Conservation (phyloP, 208 protist genomes). For the Angomonas ambiguus region DNA sequence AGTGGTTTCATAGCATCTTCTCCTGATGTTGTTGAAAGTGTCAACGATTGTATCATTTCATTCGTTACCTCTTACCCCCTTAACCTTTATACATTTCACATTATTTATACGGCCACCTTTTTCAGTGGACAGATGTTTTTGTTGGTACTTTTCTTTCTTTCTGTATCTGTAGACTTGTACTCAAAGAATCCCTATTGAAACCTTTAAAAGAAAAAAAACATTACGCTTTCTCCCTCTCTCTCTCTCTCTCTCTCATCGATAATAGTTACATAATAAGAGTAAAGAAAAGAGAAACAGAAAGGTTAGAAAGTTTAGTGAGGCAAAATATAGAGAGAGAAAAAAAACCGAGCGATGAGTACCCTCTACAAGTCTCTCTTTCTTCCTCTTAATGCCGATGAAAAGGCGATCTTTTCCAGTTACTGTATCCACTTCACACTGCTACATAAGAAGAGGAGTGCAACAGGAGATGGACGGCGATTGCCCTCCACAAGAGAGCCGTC, state of each 20-base stretch:
- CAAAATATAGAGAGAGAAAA: slow-evolving; percentile 2
- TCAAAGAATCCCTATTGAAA: not conserved
- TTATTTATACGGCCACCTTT: not conserved
- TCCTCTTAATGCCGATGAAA: slow-evolving; percentile 17
- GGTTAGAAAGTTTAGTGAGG: no score
- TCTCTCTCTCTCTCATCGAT: not conserved
- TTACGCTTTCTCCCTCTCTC: not conserved
- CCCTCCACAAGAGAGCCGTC: not conserved
- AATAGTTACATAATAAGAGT: not conserved
- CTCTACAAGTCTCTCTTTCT: slow-evolving; percentile 27
- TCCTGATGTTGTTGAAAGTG: no score
- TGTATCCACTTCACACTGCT: slow-evolving; percentile 14
- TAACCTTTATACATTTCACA: not conserved
- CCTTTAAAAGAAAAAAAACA: not conserved
- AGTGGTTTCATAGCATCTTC: not conserved
- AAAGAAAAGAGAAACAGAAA: slow-evolving; percentile 10
- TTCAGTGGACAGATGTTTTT: not conserved
- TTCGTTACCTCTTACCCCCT: no score
- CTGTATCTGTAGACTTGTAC: not conserved
- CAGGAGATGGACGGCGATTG: not conserved
- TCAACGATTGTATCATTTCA: no score
- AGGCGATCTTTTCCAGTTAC: slow-evolving; percentile 24
- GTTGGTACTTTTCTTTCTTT: not conserved
- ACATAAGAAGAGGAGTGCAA: slow-evolving; percentile 1
- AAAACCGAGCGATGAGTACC: not conserved